Evolutionary conservation across 768 basidiomycete genomes (phyloP).

Genomic region (Russula foetens): DNA sequence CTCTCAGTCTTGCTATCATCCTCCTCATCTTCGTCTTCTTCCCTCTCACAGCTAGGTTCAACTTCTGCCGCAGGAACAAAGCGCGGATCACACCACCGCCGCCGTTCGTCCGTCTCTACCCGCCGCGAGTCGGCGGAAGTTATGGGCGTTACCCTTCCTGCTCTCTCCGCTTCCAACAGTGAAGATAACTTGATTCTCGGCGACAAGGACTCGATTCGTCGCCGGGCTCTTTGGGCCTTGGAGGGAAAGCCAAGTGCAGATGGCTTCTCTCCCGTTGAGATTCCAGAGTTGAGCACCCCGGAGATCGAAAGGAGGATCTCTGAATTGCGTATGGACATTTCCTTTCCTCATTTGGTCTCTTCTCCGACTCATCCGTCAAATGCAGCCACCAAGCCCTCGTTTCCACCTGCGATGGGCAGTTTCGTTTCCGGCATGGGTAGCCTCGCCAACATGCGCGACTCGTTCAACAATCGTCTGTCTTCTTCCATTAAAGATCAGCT

Average conservation of each 20-base stretch:
- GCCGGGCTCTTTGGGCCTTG: slow-evolving; percentile 76
- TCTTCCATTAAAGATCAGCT: slow-evolving; percentile 69
- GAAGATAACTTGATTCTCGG: slow-evolving; percentile 64
- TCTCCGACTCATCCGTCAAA: neutral
- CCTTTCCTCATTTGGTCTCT: neutral
- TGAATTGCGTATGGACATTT: slow-evolving; percentile 53
- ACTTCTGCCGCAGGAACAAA: slow-evolving; percentile 31
- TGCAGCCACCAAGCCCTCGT: slow-evolving; percentile 54
- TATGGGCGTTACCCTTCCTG: slow-evolving; percentile 74
- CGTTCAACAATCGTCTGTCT: slow-evolving; percentile 64
- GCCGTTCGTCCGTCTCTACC: slow-evolving; percentile 83
- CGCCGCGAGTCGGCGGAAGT: slow-evolving; percentile 85
- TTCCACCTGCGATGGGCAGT: slow-evolving; percentile 39
- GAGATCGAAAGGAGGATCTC: slow-evolving; percentile 48
- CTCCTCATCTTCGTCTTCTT: slow-evolving; percentile 28
- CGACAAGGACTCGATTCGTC: slow-evolving; percentile 71
- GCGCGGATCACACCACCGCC: slow-evolving; percentile 75
- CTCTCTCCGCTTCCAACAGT: slow-evolving; percentile 49
- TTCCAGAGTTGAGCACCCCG: slow-evolving; percentile 64
- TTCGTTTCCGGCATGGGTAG: slow-evolving; percentile 35
- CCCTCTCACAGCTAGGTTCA: slow-evolving; percentile 26
- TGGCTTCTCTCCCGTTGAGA: slow-evolving; percentile 70
- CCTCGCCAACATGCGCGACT: slow-evolving; percentile 64
- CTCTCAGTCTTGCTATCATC: slow-evolving; percentile 28
- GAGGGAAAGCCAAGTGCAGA: slow-evolving; percentile 71